Conservation (phyloP, 495 filamentous ascomycete species). For the Penicillium ucsense region DNA sequence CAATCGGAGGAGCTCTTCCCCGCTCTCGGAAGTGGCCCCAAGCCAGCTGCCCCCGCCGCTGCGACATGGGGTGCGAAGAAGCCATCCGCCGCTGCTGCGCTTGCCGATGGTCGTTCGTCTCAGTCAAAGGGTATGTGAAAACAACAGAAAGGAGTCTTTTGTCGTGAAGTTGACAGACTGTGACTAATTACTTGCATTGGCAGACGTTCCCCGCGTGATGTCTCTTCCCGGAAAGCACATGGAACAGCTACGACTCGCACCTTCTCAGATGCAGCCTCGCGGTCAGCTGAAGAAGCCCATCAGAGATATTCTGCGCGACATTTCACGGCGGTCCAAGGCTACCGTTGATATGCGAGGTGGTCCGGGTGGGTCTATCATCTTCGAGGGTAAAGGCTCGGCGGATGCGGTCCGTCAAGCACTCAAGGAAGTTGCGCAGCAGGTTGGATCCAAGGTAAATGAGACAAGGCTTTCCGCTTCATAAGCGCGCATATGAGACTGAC, state of each 20-base stretch:
- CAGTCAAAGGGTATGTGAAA: constrained; percentile 34
- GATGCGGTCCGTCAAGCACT: constrained; percentile 72
- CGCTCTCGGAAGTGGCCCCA: constrained; percentile 64
- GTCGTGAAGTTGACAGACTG: not conserved
- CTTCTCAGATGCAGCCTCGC: constrained; percentile 60
- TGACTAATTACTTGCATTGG: constrained; percentile 1
- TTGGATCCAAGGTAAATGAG: constrained; percentile 65
- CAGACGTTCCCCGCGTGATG: constrained; percentile 48
- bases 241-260: constrained; percentile 61
- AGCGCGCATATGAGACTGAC: not conserved
- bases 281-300: constrained; percentile 74
- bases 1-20: constrained; percentile 87
- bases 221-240: constrained; percentile 68
- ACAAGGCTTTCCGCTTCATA: not conserved
- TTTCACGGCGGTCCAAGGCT: constrained; percentile 80
- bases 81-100: constrained; percentile 44
- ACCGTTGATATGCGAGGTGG: constrained; percentile 64
- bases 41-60: constrained; percentile 49
- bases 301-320: constrained; percentile 71
- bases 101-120: constrained; percentile 46
- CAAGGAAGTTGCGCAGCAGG: constrained; percentile 73
- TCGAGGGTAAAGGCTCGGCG: constrained; percentile 70
- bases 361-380: constrained; percentile 58
- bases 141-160: not conserved
- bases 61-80: constrained; percentile 62